Base-by-base conservation (phyloP, 169 alveolate genomes). In the Babesia sp. region DNA sequence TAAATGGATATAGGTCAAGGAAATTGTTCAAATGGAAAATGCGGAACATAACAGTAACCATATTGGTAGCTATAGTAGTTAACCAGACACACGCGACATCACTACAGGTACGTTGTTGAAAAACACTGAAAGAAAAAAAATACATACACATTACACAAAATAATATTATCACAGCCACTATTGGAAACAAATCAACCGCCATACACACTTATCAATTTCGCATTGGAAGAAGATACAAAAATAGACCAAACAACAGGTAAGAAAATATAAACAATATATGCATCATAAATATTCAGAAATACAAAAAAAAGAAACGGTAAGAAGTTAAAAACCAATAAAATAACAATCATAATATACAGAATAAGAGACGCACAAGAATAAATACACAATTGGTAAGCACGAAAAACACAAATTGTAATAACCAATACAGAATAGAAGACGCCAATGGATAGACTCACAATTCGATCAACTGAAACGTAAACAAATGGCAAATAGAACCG, bases 101-200 rank as follows among this genome's bases (percentile, higher is more conserved):
- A 11, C 22, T 36, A 28, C 61, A 64, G 58, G 74, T 46, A 41
- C 2, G 74, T 46, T 16, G 12, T 41, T 26, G 12, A 1, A 1
- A 16, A 2, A 24, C 29, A 4, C 50, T n/a, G n/a, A n/a, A n/a
- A n/a, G n/a, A n/a, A n/a, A n/a, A n/a, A 16, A 16, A 16, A 18
- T 18, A 16, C 18, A 16, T 44, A 44, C 51, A 16, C 16, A 18
- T 18, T 16, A 16, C 16, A 44, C 18, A 44, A 44, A 18, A 20
- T 54, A 18, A 54, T 11, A 29, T n/a, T 5, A 28, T 18, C 72
- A 37, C 46, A 81, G 89, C 89, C 89, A 20, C 63, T 81, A 14
- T 57, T 81, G 50, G 89, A 81, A 36, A 29, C 68, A 6, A 81
- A 81, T 28, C 20, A 29, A n/a, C 85, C 84, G 24, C 89, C 89